Evolutionary conservation across 2,329 filamentous ascomycete species (phyloP).

Genomic region (Penicillium sp.): DNA sequence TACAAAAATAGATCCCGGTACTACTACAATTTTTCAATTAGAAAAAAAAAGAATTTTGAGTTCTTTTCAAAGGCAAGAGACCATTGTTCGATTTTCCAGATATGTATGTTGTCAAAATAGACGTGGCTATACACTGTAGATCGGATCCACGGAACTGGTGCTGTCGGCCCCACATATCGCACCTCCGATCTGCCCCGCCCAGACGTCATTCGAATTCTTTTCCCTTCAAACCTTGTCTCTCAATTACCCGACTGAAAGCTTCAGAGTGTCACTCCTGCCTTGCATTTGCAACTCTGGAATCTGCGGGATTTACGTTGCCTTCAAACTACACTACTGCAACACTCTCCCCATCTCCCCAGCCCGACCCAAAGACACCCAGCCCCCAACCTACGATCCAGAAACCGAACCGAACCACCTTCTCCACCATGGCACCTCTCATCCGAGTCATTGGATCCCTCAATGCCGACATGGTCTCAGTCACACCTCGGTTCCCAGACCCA

Average conservation of each 20-base stretch:
- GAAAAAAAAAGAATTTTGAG: too few species aligned
- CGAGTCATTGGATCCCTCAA: constrained; percentile 91
- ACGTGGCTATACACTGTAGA: neutral
- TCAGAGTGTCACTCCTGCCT: neutral
- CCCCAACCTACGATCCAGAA: neutral
- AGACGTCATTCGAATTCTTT: neutral
- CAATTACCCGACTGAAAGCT: neutral
- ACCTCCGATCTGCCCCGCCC: neutral
- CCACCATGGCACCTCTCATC: constrained; percentile 56
- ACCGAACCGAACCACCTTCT: neutral
- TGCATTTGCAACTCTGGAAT: too few species aligned
- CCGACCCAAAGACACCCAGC: neutral
- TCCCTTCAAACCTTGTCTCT: neutral
- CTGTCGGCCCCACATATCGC: neutral
- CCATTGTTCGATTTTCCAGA: too few species aligned
- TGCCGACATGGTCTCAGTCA: constrained; percentile 87
- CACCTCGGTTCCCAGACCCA: constrained; percentile 74
- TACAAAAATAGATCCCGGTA: too few species aligned
- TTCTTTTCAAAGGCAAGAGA: too few species aligned
- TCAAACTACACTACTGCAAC: neutral
- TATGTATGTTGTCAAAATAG: too few species aligned
- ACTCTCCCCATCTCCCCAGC: neutral
- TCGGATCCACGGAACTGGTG: neutral
- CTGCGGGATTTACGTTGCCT: neutral
- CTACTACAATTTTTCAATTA: too few species aligned